A percentile compares a stretch with the other conserved stretches of the same genome.
Evolutionary conservation across 345 rosid genomes (phyloP).

Genomic region (Gossypium australe): DNA sequence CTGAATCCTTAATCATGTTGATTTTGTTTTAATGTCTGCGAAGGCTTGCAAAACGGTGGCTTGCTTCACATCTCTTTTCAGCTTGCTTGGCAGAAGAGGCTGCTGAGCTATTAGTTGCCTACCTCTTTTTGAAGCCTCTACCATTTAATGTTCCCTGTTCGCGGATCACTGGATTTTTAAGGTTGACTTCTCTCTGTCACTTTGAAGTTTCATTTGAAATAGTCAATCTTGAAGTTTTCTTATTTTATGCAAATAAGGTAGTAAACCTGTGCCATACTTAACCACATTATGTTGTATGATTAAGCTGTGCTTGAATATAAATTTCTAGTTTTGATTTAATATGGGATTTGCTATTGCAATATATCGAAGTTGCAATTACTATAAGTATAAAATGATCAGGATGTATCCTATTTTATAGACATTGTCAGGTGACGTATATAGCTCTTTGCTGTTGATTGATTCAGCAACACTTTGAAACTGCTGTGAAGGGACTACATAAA

Average conservation of each 20-base stretch:
- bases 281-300: not conserved
- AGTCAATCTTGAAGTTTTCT: not conserved
- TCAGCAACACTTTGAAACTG: not conserved
- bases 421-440: not conserved
- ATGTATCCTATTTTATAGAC: not conserved
- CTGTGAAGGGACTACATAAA: not conserved
- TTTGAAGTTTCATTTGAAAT: not conserved
- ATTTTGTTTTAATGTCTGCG: constrained; percentile 10
- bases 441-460: not conserved
- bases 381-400: not conserved
- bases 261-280: not conserved
- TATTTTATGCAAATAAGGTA: not conserved
- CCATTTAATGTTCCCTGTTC: constrained; percentile 80
- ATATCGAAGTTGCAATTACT: not conserved
- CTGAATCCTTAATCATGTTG: not conserved
- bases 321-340: not conserved
- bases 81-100: constrained; percentile 86
- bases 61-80: constrained; percentile 85
- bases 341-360: not conserved
- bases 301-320: not conserved
- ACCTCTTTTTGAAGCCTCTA: constrained; percentile 69
- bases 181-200: constrained; percentile 33
- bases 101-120: constrained; percentile 75
- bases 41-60: constrained; percentile 98
- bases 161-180: constrained; percentile 76